These are phyloP conservation scores for Salvia hispanica DNA, from an alignment of 257 asterid species.

Conservation along the genomic window DNA sequence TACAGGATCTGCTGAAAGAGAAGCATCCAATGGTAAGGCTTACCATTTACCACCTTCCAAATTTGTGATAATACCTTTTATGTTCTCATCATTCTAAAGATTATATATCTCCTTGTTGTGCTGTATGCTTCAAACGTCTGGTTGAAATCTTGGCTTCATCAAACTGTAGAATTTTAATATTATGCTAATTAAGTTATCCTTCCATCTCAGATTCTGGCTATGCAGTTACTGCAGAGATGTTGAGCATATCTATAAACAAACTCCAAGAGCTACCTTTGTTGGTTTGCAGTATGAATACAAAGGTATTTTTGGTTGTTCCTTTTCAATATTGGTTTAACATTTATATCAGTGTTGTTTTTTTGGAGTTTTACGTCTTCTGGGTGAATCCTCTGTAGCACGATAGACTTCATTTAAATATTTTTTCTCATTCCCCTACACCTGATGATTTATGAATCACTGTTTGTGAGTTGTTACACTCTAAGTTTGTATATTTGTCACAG, in stretches of 20 bases:
- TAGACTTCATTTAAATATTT: not conserved
- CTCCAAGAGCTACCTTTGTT: slow-evolving; percentile 81
- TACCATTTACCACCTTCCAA: slow-evolving; percentile 30
- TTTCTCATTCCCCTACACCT: slow-evolving; percentile 21
- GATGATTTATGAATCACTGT: slow-evolving; percentile 19
- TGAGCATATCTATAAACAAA: slow-evolving; percentile 50
- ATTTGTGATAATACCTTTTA: slow-evolving; percentile 8
- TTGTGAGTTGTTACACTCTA: slow-evolving; percentile 21
- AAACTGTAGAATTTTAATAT: slow-evolving; percentile 32
- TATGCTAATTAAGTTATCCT: slow-evolving; percentile 40
- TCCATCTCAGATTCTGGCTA: slow-evolving; percentile 54
- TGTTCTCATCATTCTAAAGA: slow-evolving; percentile 15
- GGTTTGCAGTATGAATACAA: slow-evolving; percentile 66
- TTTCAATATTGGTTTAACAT: slow-evolving; percentile 17
- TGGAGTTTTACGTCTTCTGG: slow-evolving; percentile 16
- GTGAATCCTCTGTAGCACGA: not conserved
- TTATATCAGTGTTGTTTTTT: slow-evolving; percentile 21
- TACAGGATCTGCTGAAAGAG: slow-evolving; percentile 52
- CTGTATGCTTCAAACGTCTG: slow-evolving; percentile 33
- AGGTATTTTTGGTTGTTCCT: slow-evolving; percentile 48
- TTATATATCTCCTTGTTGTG: slow-evolving; percentile 23
- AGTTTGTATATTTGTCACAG: slow-evolving; percentile 41
- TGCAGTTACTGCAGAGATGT: slow-evolving; percentile 43
- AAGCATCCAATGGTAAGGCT: slow-evolving; percentile 46
- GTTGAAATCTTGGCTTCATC: slow-evolving; percentile 38